Evolutionary conservation across 2,329 filamentous ascomycete species (phyloP), one percentile per base, ranked within the genome.

Genomic region (Blastomyces silverae): DNA sequence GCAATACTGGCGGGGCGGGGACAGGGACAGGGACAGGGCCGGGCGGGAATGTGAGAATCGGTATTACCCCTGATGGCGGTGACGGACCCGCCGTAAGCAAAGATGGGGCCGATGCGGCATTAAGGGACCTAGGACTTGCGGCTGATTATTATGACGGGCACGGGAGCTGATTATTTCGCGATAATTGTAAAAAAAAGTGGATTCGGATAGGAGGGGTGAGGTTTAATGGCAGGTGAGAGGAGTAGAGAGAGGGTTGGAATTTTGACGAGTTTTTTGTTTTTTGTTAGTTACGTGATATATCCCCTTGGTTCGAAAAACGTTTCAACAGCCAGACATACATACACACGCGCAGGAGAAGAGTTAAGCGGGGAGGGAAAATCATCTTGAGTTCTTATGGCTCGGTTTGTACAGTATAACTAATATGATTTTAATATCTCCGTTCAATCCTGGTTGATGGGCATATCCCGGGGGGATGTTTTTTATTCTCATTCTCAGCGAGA

Each of bases 151-250:
- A 56, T 28, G 7, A 56, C 31, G 28, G 13, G 28, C 28, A 5
- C 8, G 28, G 17, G 62, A 7, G 20, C 59, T 46, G 15, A 64
- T 62, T n/a, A 56, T 37, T 37, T 37, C 34, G 8, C 10, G 34
- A 11, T 34, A 37, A 37, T 37, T 37, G 48, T 22, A 61, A 57
- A n/a, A 61, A 57, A n/a, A 44, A 34, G 53, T 57, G 58, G 60
- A 68, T 65, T 44, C 67, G 67, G 65, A 67, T 64, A 20, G 67
- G 66, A 42, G 64, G 67, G 65, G 68, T 66, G 25, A 65, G 67
- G 66, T 69, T 68, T 62, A 66, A 67, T 28, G 67, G 56, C 66
- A 28, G 5, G 20, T 46, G 44, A 28, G 31, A 34, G 31, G 31
- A 11, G 31, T 56, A 3, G 48, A 52, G 48, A 7, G 48, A n/a